Base-by-base conservation (phyloP, 1,284 basidiomycete species). In the Pulchroboletus neoregius region DNA sequence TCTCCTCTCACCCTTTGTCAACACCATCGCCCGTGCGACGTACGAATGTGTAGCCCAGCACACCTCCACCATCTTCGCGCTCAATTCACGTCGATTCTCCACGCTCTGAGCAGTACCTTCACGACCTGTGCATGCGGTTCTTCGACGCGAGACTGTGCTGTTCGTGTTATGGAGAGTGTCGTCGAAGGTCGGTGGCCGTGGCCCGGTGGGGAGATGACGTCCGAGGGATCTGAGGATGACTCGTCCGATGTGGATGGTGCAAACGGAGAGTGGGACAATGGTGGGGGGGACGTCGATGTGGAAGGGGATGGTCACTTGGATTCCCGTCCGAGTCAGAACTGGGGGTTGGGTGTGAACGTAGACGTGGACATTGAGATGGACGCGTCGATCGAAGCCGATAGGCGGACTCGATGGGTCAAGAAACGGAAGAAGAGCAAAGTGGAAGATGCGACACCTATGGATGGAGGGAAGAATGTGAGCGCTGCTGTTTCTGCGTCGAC, bases 121-220 rank as follows among this genome's bases (percentile, higher is more conserved):
- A 80, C 81, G 2, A 82, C 83, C 1, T 92, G 89, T 54, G 89
- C 88, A 0, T 91, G 88, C 55, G 82, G 82, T 6, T 68, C 73
- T 5, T 71, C 71, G 3, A 73, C 80, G 5, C 72, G 71, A 15
- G 79, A 83, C 45, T 91, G 89, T 58, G 84, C 80, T 0, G 62
- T 90, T 16, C 71, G 70, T 3, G 78, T 82, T 39, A 84, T 88
- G 78, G 77, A 78, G 20, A 71, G 72, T 28, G 78, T 88, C 49
- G 82, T 85, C 13, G 76, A 82, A 31, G 61, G 61, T 31, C 50
- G 34, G 9, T 62, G 61, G 61, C 61, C 61, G 5, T 62, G 63
- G 52, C 61, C 61, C 1, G 43, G 51, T 38, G 71, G 68, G 16
- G 67, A 71, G 38, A 61, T 61, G 31, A 60, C 66, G 7, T 51